phyloP scores from a whole-genome alignment of 352 stramenopile genomes.

The Phytopythium chamaehyphon region DNA sequence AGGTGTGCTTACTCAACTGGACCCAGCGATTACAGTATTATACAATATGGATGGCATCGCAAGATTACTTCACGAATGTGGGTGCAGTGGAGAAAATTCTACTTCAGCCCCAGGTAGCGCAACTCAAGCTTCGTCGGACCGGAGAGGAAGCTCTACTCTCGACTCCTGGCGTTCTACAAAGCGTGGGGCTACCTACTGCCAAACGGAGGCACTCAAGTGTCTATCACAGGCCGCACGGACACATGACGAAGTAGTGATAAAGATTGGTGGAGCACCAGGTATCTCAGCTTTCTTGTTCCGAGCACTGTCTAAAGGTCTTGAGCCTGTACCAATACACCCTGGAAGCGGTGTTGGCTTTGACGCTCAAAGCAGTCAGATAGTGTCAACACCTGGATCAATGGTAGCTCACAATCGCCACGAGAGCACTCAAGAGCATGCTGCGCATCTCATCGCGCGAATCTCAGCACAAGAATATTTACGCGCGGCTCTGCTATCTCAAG shows the following conservation, averaged over 20 bases:
- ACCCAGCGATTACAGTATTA: constrained; percentile 50
- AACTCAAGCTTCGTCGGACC: not conserved
- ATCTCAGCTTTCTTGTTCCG: constrained; percentile 45
- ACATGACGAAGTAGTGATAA: constrained; percentile 67
- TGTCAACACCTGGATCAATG: not conserved
- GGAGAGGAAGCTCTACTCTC: not conserved
- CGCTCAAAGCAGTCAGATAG: not conserved
- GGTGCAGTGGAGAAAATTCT: constrained; percentile 5
- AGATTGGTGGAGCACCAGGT: constrained; percentile 42
- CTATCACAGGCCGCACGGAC: constrained; percentile 42
- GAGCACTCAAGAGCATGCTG: constrained; percentile 44
- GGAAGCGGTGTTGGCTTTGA: not conserved
- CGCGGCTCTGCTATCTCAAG: constrained; percentile 43
- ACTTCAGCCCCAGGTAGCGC: not conserved
- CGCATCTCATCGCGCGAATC: constrained; percentile 54
- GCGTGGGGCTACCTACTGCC: constrained; percentile 15
- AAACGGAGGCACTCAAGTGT: constrained; percentile 64
- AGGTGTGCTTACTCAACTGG: constrained; percentile 43
- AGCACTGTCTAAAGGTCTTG: constrained; percentile 15
- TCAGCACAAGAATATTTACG: constrained; percentile 46
- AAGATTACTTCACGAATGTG: constrained; percentile 51
- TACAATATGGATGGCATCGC: constrained; percentile 62
- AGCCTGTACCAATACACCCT: not conserved
- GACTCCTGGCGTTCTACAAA: constrained; percentile 12
- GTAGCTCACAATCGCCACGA: constrained; percentile 6